Conservation (phyloP, 768 basidiomycete genomes). For the Phylloporus arenicola region DNA sequence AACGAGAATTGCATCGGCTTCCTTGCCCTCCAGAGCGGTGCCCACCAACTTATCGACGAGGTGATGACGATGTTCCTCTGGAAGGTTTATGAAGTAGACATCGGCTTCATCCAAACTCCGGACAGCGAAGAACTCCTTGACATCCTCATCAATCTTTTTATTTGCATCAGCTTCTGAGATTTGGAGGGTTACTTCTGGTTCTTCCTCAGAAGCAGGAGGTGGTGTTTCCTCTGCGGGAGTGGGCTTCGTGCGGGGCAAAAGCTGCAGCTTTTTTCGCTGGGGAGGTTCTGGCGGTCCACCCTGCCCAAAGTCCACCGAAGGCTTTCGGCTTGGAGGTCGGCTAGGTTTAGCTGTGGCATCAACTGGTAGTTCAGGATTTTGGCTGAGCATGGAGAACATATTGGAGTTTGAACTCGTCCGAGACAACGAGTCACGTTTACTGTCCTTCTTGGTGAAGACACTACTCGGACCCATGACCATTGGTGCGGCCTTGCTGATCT, state of each 20-base stretch:
- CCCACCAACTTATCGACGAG: constrained; percentile 75
- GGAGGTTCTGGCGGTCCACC: constrained; percentile 41
- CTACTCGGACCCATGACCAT: constrained; percentile 82
- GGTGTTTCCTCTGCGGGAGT: constrained; percentile 47
- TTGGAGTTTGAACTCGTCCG: constrained; percentile 76
- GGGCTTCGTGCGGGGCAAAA: constrained; percentile 68
- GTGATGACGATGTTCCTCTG: constrained; percentile 52
- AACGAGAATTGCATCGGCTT: constrained; percentile 72
- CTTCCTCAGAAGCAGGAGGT: constrained; percentile 45
- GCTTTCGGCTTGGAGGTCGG: constrained; percentile 45
- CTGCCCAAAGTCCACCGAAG: constrained; percentile 46
- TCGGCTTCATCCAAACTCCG: constrained; percentile 86
- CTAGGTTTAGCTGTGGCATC: constrained; percentile 53
- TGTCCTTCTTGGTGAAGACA: constrained; percentile 74
- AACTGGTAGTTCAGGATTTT: constrained; percentile 49
- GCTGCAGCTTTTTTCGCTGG: constrained; percentile 66
- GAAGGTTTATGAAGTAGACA: constrained; percentile 73
- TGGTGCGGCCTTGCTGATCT: constrained; percentile 66
- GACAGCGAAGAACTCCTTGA: constrained; percentile 82
- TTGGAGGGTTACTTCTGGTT: constrained; percentile 39
- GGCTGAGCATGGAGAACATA: constrained; percentile 84
- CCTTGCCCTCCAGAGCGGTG: constrained; percentile 75
- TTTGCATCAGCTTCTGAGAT: constrained; percentile 66
- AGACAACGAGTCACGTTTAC: constrained; percentile 69
- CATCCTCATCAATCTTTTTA: constrained; percentile 75